A percentile compares a stretch with the other conserved stretches of the same genome.
These are phyloP conservation scores for Simmondsia chinensis DNA, from an alignment of 148 eudicot genomes.

Conservation along the genomic window DNA sequence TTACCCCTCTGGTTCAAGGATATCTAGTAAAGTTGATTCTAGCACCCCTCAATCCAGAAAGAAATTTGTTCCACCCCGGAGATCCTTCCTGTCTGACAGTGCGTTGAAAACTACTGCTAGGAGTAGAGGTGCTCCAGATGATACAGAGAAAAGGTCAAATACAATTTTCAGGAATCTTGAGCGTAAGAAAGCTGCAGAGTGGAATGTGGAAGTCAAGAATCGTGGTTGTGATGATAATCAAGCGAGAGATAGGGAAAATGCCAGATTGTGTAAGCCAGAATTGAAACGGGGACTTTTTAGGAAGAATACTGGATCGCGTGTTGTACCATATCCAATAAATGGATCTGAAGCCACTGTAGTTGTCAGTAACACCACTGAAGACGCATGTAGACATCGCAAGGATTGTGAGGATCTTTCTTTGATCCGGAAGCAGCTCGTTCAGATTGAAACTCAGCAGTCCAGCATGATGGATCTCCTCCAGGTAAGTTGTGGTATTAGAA, in stretches of 20 bases:
- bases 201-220: constrained; percentile 22
- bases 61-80: constrained; percentile 19
- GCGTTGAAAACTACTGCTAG: constrained; percentile 39
- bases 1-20: constrained; percentile 34
- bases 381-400: constrained; percentile 37
- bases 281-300: constrained; percentile 33
- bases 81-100: constrained; percentile 31
- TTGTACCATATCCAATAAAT: constrained; percentile 35
- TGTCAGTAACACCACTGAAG: constrained; percentile 27
- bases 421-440: constrained; percentile 79
- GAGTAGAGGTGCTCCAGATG: constrained; percentile 37
- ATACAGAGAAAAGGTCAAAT: constrained; percentile 31
- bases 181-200: constrained; percentile 35
- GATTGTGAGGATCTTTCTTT: constrained; percentile 68
- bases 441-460: constrained; percentile 80
- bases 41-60: constrained; percentile 31
- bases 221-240: constrained; percentile 22
- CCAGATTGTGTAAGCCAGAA: constrained; percentile 23
- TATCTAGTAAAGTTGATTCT: constrained; percentile 20
- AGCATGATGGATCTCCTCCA: constrained; percentile 74
- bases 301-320: constrained; percentile 31
- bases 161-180: constrained; percentile 53
- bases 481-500: constrained; percentile 37
- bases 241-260: no score
- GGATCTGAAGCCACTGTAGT: constrained; percentile 26